Base-by-base conservation (phyloP, 2,329 filamentous ascomycete genomes). In the Orbilia javanica region DNA sequence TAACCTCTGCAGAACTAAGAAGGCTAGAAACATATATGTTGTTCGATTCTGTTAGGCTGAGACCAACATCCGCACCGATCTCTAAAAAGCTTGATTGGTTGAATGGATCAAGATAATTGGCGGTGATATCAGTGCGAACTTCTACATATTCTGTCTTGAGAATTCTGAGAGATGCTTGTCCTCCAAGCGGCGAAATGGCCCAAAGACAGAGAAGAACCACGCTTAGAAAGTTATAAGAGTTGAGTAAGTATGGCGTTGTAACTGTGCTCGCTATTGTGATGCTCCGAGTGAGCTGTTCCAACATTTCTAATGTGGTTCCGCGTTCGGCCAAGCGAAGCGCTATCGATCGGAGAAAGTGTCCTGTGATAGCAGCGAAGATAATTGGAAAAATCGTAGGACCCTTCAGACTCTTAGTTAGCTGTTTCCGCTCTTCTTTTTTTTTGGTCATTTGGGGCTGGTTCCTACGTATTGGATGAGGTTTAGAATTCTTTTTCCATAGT, bases 311-410 rank as follows among this genome's bases (percentile, higher is more conserved):
- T 3, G 72, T 70, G 1, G 72, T 70, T n/a, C 72, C 72, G 11
- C 72, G 53, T 34, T 76, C 72, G 10, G 72, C 72, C 6, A 76
- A 48, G 13, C 57, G 65, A 70, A 76, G 72, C 0, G 72, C 72
- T 20, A 76, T 46, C 10, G 72, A 66, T 18, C 66, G 46, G 10
- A 76, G 72, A 44, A 76, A 76, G 20, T 76, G 65, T 3, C 72
- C 72, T 3, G 72, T 76, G 31, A 76, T 76, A 8, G 72, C 72
- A 1, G 72, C 72, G 31, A 76, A 76, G 1, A 76, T 76, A 10
- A 76, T 76, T 4, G 72, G 72, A 31, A 76, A 76, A n/a, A 76
- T 76, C 4, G 72, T 76, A 11, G 72, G 72, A 4, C 72, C 72
- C 72, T 76, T 34, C 11, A 7, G 27, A 46, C 6, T 3, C 5